These are phyloP conservation scores for Byssothecium circinans DNA, from an alignment of 2,329 filamentous ascomycete genomes.

Conservation along the genomic window DNA sequence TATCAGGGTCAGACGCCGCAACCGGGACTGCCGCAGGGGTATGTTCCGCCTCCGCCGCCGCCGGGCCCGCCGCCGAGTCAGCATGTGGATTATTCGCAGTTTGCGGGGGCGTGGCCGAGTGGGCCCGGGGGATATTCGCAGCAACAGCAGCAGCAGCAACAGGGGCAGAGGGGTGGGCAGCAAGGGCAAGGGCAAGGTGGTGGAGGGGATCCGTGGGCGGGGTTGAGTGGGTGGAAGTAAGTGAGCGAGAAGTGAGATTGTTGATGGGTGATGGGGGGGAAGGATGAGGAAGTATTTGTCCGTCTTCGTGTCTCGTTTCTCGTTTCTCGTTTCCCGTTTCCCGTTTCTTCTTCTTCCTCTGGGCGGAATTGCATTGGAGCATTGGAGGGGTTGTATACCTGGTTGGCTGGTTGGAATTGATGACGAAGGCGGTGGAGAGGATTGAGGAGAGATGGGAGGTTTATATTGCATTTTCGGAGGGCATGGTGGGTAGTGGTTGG, in stretches of 20 bases:
- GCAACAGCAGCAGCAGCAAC: constrained; percentile 23
- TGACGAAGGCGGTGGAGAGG: no score
- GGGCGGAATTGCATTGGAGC: no score
- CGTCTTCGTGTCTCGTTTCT: no score
- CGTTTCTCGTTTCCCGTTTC: no score
- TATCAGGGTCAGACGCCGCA: constrained; percentile 48
- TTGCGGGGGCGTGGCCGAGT: constrained; percentile 43
- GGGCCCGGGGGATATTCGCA: constrained; percentile 59
- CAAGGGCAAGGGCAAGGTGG: constrained; percentile 34
- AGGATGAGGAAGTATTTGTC: no score
- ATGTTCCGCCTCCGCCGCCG: constrained; percentile 68
- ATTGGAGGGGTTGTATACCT: no score
- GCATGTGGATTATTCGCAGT: constrained; percentile 55
- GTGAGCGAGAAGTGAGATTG: no score
- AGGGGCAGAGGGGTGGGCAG: constrained; percentile 25
- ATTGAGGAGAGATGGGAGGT: no score
- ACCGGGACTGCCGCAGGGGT: constrained; percentile 60
- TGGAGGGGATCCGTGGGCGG: constrained; percentile 66
- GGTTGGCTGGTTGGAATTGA: no score
- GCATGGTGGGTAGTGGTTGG: no score
- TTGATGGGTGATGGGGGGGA: neutral
- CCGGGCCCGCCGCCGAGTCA: constrained; percentile 62
- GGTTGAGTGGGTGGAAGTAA: constrained; percentile 69
- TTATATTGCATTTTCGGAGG: no score
- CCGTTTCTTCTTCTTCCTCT: no score